Evolutionary conservation across 306 rosid species (phyloP).

Genomic region (Alnus glutinosa): DNA sequence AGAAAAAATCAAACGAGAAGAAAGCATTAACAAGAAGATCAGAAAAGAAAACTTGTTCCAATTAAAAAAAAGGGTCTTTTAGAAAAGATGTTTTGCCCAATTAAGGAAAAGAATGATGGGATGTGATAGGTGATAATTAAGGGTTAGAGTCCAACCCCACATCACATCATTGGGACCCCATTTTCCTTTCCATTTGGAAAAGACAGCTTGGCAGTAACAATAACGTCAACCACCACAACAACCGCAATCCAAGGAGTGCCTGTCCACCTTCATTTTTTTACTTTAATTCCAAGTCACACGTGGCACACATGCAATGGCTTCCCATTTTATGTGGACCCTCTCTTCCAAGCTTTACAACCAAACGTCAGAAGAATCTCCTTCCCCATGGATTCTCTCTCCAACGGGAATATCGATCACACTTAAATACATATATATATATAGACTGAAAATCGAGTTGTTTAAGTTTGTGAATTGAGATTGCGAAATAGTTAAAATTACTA

Average conservation of each 20-base stretch:
- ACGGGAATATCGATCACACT: too few relatives aligned
- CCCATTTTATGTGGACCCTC: slow-evolving; percentile 36
- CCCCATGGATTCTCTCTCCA: slow-evolving; percentile 34
- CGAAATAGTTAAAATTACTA: too few relatives aligned
- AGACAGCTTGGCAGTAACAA: slow-evolving; percentile 48
- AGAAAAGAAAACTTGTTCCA: too few relatives aligned
- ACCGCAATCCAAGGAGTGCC: slow-evolving; percentile 47
- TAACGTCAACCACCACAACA: slow-evolving; percentile 40
- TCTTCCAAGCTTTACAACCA: slow-evolving; percentile 47
- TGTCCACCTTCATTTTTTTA: slow-evolving; percentile 30
- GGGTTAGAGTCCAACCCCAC: slow-evolving; percentile 35
- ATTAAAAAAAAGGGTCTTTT: neutral
- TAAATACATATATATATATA: too few relatives aligned
- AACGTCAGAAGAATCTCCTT: slow-evolving; percentile 59
- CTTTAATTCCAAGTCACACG: slow-evolving; percentile 36
- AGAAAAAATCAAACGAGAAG: too few relatives aligned
- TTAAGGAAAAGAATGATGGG: slow-evolving; percentile 32
- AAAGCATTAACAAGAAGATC: too few relatives aligned
- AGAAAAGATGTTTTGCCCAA: slow-evolving; percentile 28
- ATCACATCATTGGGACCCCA: slow-evolving; percentile 41
- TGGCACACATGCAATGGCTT: slow-evolving; percentile 63
- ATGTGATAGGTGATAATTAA: slow-evolving; percentile 22
- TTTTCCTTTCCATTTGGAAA: slow-evolving; percentile 66
- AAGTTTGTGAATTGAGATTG: too few relatives aligned
- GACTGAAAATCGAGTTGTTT: too few relatives aligned